phyloP scores from a whole-genome alignment of 768 basidiomycete species.

The Suillus paluster region DNA sequence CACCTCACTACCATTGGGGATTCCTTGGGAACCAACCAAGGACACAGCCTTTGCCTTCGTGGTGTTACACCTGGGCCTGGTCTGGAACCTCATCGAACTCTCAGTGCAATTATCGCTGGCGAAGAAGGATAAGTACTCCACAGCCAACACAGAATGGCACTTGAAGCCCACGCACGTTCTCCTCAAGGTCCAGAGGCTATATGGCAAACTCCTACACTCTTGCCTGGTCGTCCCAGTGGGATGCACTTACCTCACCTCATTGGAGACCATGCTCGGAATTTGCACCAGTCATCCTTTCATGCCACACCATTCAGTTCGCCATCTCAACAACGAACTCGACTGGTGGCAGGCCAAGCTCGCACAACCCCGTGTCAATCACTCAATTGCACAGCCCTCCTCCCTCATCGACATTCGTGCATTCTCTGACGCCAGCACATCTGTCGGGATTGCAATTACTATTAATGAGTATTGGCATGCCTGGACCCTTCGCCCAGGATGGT shows the following conservation, averaged over 20 bases:
- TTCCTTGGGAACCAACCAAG: slow-evolving; percentile 22
- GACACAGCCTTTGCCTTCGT: too few species aligned
- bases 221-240: slow-evolving; percentile 34
- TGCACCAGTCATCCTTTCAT: slow-evolving; percentile 35
- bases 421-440: too few species aligned
- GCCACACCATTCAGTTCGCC: slow-evolving; percentile 19
- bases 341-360: slow-evolving; percentile 36
- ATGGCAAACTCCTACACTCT: slow-evolving; percentile 46
- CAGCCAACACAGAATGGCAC: slow-evolving; percentile 33
- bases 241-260: slow-evolving; percentile 43
- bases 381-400: slow-evolving; percentile 1
- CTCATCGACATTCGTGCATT: slow-evolving; percentile 27
- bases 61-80: too few species aligned
- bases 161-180: slow-evolving; percentile 28
- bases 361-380: not conserved
- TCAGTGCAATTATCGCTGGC: slow-evolving; percentile 23
- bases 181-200: slow-evolving; percentile 38
- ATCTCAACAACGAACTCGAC: slow-evolving; percentile 24
- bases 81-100: too few species aligned
- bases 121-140: slow-evolving; percentile 35
- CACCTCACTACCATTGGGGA: slow-evolving; percentile 18
- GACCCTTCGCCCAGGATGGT: too few species aligned
- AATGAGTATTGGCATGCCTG: too few species aligned
- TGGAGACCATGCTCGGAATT: slow-evolving; percentile 42
- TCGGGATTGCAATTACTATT: too few species aligned